Base-by-base conservation (phyloP, 2,329 filamentous ascomycete species). In the Hortaea werneckii region DNA sequence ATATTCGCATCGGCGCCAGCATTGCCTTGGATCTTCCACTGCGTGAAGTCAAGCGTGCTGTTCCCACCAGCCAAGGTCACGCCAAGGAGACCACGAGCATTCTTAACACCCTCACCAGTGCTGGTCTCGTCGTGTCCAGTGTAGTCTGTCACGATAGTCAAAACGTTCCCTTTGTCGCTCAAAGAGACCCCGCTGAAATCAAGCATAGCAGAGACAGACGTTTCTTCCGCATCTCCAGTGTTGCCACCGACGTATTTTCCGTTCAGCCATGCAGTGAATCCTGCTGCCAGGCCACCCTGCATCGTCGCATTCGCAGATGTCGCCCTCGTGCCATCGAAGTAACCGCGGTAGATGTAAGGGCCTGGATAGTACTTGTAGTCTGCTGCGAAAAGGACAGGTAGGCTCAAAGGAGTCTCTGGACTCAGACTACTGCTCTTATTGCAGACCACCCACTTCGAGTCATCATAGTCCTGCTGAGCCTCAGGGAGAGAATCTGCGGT, bases 251-350 rank as follows among this genome's bases (percentile, higher is more conserved):
- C 58, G 57, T 75, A 76, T 5, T 69, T 56, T 6, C 73, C 73
- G 58, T 82, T 81, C 0, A 81, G 60, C 69, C 72, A 80, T 20
- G 71, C 76, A 3, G 70, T 76, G 63, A 71, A 80, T 11, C 77
- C 77, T 48, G 77, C 77, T 2, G 75, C 75, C 28, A 66, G 62
- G 13, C 77, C 77, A 20, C 77, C 77, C 10, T 71, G 71, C 29
- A 77, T 58, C 46, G 75, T 68, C n/a, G 80, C 66, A 49, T 69
- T 71, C 3, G 75, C 65, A 0, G 65, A 67, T 0, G 65, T 71
- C 28, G 60, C 59, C 10, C 12, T 6, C 5, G 55, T 45, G 3
- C 61, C 63, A 2, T 64, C 54, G 44, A 69, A 69, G 52, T 62
- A 60, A 3, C 63, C 67, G n/a, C 67, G 64, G 58, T 64, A 69